Percentiles rank a stretch among this genome's conserved stretches.
Evolutionary conservation across 129 eudicot species (phyloP).

Genomic region (Glebionis coronaria): DNA sequence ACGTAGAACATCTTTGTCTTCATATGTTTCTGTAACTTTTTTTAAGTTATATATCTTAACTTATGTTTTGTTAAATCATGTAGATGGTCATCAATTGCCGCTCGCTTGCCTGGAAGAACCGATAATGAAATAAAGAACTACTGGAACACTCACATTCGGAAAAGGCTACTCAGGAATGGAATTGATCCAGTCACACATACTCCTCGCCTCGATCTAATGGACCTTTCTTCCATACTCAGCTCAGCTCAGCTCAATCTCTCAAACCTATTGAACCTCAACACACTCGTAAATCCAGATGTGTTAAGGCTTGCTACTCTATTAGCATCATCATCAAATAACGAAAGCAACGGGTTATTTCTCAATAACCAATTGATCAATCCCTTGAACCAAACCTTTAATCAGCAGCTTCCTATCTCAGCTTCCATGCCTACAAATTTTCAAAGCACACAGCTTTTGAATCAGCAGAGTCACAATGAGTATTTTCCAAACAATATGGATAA

Average conservation of each 20-base stretch:
- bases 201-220: conserved; percentile 72
- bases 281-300: conserved; percentile 67
- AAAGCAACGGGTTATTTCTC: conserved; percentile 35
- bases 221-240: conserved; percentile 61
- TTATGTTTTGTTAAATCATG: conserved; percentile 14
- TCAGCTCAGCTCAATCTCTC: conserved; percentile 70
- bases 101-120: conserved; percentile 71
- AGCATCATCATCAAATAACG: conserved; percentile 39
- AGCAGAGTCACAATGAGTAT: conserved; percentile 29
- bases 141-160: conserved; percentile 78
- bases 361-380: conserved; percentile 29
- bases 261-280: conserved; percentile 65
- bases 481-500: conserved; percentile 23
- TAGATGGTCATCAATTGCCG: conserved; percentile 84
- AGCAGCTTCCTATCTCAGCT: conserved; percentile 28
- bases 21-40: background rate
- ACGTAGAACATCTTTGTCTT: background rate
- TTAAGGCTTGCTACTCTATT: conserved; percentile 54
- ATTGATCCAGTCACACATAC: conserved; percentile 86
- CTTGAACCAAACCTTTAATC: conserved; percentile 34
- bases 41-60: background rate
- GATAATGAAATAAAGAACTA: conserved; percentile 78
- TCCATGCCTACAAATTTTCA: conserved; percentile 25
- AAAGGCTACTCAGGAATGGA: conserved; percentile 62
- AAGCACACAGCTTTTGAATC: conserved; percentile 24